Conservation (phyloP, 2,329 filamentous ascomycete species). For the Phyllosticta paracitricarpa region DNA sequence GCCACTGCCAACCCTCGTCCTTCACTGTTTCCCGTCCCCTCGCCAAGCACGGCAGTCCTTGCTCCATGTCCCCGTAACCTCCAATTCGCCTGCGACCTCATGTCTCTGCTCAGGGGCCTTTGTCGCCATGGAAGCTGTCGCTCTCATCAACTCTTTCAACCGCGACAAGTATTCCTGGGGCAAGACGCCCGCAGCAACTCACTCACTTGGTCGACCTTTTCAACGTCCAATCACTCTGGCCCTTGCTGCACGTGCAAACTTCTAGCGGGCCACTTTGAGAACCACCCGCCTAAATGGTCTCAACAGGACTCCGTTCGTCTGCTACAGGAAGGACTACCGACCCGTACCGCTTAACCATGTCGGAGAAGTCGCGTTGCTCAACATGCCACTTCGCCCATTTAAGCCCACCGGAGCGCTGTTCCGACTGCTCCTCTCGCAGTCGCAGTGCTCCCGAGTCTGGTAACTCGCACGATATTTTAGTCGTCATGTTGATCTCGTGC, state of each 20-base stretch:
- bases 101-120: background rate
- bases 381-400: background rate
- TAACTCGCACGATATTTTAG: background rate
- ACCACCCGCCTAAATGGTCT: background rate
- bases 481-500: constrained; percentile 4
- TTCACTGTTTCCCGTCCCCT: background rate
- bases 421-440: background rate
- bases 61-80: background rate
- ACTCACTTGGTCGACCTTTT: background rate
- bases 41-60: background rate
- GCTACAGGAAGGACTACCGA: background rate
- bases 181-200: background rate
- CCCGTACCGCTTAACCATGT: background rate
- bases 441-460: background rate
- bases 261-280: background rate
- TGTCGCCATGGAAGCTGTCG: background rate
- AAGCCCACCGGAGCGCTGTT: background rate
- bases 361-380: background rate
- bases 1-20: too few relatives aligned
- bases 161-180: background rate
- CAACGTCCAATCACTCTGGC: background rate
- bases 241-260: background rate
- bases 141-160: background rate
- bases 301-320: background rate
- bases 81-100: background rate